These are phyloP conservation scores for Galeopsis tetrahit DNA, from an alignment of 257 asterid genomes.

Conservation along the genomic window DNA sequence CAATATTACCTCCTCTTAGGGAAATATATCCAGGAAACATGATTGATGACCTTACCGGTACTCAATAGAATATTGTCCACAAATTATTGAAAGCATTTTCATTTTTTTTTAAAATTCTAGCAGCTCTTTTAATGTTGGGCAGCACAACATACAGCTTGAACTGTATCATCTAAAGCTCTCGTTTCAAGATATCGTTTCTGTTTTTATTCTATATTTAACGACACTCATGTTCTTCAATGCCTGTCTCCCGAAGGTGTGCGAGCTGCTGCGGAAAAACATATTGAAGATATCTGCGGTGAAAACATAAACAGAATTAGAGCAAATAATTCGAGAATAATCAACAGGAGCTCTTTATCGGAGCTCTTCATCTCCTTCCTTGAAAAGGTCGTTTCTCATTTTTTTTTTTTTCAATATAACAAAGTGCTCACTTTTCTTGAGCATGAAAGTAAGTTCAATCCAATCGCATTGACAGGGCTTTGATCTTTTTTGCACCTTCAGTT, in stretches of 20 bases:
- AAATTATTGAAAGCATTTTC: conserved; percentile 8
- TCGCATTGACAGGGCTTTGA: conserved; percentile 36
- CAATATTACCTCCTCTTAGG: conserved; percentile 82
- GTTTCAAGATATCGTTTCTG: not conserved
- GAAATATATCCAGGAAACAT: conserved; percentile 92
- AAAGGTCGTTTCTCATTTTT: conserved; percentile 40
- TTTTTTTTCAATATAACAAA: conserved; percentile 5
- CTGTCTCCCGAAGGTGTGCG: conserved; percentile 71
- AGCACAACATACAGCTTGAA: conserved; percentile 13
- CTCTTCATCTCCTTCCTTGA: conserved; percentile 79
- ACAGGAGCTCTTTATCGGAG: conserved; percentile 69
- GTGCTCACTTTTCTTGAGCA: conserved; percentile 18
- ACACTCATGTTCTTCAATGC: conserved; percentile 28
- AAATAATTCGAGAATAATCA: conserved; percentile 59
- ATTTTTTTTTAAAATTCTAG: not conserved
- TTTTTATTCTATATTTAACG: not conserved
- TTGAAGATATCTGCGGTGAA: conserved; percentile 67
- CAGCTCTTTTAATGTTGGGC: conserved; percentile 18
- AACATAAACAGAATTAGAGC: conserved; percentile 62
- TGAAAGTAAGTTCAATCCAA: conserved; percentile 16
- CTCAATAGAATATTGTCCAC: not conserved
- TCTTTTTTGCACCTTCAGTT: conserved; percentile 62
- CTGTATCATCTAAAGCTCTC: conserved; percentile 5
- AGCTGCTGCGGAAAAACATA: conserved; percentile 69
- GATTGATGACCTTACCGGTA: conserved; percentile 82